These are phyloP conservation scores for Heliocybe sulcata DNA, from an alignment of 1,284 basidiomycete species.

Conservation along the genomic window DNA sequence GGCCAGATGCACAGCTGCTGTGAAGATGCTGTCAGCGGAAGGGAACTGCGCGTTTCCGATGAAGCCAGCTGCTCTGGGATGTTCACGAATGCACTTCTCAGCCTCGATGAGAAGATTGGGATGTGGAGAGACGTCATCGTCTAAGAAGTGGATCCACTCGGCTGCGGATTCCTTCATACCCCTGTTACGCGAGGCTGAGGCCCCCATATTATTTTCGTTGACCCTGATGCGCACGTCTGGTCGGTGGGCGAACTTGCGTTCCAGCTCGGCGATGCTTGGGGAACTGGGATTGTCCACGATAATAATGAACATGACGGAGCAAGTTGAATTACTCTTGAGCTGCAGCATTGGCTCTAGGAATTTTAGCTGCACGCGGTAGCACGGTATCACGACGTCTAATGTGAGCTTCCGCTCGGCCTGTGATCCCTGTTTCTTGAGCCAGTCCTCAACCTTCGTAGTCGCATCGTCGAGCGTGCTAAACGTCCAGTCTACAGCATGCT, in stretches of 20 bases:
- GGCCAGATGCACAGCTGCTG: slow-evolving; percentile 44
- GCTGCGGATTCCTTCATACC: slow-evolving; percentile 40
- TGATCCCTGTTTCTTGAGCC: slow-evolving; percentile 23
- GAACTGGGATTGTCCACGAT: slow-evolving; percentile 49
- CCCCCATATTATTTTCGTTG: slow-evolving; percentile 35
- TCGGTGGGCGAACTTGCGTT: slow-evolving; percentile 27
- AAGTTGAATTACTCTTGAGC: slow-evolving; percentile 32
- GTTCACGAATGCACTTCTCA: slow-evolving; percentile 37
- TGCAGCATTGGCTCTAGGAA: slow-evolving; percentile 37
- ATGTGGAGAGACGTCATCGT: slow-evolving; percentile 47
- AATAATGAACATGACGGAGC: slow-evolving; percentile 46
- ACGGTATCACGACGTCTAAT: slow-evolving; percentile 49
- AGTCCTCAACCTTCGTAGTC: slow-evolving; percentile 26
- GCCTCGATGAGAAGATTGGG: slow-evolving; percentile 35
- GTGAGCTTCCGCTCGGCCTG: slow-evolving; percentile 29
- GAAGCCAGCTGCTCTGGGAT: slow-evolving; percentile 45
- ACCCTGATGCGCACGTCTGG: slow-evolving; percentile 41
- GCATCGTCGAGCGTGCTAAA: slow-evolving; percentile 36
- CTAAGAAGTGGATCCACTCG: slow-evolving; percentile 45
- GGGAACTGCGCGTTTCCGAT: slow-evolving; percentile 46
- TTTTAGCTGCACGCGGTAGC: slow-evolving; percentile 41
- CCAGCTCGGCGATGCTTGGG: slow-evolving; percentile 24
- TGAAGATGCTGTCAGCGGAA: slow-evolving; percentile 38
- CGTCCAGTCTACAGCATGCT: slow-evolving; percentile 38
- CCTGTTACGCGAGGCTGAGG: slow-evolving; percentile 41